These are phyloP conservation scores for Filosporella fistucella DNA, from an alignment of 495 filamentous ascomycete genomes.

Conservation along the genomic window DNA sequence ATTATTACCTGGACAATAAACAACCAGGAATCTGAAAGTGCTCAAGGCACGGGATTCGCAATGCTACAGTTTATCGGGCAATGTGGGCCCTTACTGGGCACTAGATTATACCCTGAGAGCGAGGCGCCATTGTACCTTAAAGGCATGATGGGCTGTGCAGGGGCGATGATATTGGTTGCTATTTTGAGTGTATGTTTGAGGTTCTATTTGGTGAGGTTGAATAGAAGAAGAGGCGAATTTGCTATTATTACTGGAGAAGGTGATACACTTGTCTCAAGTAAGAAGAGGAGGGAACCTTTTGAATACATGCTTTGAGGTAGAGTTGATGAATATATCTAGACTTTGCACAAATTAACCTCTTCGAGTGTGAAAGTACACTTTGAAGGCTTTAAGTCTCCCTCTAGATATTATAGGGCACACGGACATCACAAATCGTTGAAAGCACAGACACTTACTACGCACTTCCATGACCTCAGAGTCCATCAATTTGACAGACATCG, in stretches of 20 bases:
- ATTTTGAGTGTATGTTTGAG: conserved; percentile 52
- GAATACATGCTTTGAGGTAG: conserved; percentile 19
- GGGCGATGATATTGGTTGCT: conserved; percentile 61
- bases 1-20: conserved; percentile 74
- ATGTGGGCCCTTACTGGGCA: conserved; percentile 67
- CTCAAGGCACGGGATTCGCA: conserved; percentile 67
- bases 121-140: conserved; percentile 58
- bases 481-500: too few species aligned
- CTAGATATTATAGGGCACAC: too few species aligned
- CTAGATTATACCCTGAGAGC: conserved; percentile 60
- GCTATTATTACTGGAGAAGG: conserved; percentile 15
- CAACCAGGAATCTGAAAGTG: conserved; percentile 59
- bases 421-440: too few species aligned
- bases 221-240: conserved; percentile 29
- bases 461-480: too few species aligned
- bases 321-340: too few species aligned
- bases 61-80: conserved; percentile 70
- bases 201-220: conserved; percentile 50
- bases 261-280: conserved; percentile 4
- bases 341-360: too few species aligned
- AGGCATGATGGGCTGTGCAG: conserved; percentile 64
- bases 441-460: too few species aligned
- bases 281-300: background rate
- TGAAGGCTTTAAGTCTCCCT: too few species aligned
- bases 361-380: too few species aligned